Evolutionary conservation across 768 basidiomycete species (phyloP).

Genomic region (Suillus spraguei): DNA sequence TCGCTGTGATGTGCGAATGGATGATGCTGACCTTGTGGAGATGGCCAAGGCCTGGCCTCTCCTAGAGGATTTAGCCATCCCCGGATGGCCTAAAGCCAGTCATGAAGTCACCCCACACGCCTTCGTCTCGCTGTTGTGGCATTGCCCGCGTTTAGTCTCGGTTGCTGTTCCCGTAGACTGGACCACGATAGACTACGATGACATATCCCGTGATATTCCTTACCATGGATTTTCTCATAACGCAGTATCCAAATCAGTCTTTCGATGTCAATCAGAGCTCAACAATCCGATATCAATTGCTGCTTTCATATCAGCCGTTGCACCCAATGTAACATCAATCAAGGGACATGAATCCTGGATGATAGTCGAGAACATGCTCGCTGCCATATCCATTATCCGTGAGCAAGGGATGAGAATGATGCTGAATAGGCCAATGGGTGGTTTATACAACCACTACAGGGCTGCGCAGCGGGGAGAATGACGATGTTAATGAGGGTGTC

Average conservation of each 20-base stretch:
- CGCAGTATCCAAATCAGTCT: background rate
- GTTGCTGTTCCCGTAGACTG: background rate
- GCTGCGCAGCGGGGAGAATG: background rate
- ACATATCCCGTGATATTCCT: background rate
- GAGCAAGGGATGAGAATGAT: background rate
- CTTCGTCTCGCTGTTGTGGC: background rate
- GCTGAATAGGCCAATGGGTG: background rate
- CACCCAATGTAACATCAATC: background rate
- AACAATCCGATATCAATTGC: background rate
- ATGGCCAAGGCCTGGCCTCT: constrained; percentile 5
- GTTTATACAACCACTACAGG: background rate
- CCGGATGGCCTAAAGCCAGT: background rate
- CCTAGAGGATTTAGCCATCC: background rate
- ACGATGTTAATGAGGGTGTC: no score
- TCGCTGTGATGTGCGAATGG: background rate
- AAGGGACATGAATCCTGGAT: background rate
- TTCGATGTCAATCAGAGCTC: background rate
- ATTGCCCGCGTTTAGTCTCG: background rate
- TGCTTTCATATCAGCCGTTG: constrained; percentile 2
- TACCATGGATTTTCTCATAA: constrained; percentile 5
- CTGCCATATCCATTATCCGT: constrained; percentile 15
- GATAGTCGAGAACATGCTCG: background rate
- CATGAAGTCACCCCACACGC: background rate
- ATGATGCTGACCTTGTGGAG: constrained; percentile 6
- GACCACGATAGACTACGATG: background rate